phyloP scores from a whole-genome alignment of 257 asterid genomes.

The Primulina huaijiensis region DNA sequence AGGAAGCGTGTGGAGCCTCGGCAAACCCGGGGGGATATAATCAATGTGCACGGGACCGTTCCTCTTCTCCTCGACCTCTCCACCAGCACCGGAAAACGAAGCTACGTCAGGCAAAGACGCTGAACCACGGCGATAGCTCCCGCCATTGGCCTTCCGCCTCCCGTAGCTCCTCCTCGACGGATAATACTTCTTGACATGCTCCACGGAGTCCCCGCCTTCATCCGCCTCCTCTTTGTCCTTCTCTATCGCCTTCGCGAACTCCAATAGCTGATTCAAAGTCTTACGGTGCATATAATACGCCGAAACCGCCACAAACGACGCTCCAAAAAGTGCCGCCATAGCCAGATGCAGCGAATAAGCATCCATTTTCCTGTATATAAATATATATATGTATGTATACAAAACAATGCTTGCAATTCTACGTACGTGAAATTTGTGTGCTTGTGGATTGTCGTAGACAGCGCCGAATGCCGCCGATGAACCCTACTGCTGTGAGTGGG shows the following conservation, averaged over 20 bases:
- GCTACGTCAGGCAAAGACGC: constrained; percentile 54
- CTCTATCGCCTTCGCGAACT: constrained; percentile 55
- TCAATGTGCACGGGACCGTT: constrained; percentile 41
- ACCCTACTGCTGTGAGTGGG: constrained; percentile 17
- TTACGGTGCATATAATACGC: constrained; percentile 66
- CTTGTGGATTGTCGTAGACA: neutral
- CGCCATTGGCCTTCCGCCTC: constrained; percentile 39
- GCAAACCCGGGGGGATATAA: constrained; percentile 55
- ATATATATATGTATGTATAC: neutral
- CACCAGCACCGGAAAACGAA: constrained; percentile 29
- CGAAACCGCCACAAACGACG: constrained; percentile 62
- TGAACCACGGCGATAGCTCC: constrained; percentile 38
- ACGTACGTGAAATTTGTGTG: neutral
- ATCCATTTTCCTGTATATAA: constrained; percentile 35
- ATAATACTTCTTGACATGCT: constrained; percentile 29
- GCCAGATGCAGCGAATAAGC: constrained; percentile 52
- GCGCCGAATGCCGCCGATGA: too few relatives aligned
- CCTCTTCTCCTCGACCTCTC: constrained; percentile 37
- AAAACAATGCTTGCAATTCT: neutral
- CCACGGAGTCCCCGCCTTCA: constrained; percentile 31
- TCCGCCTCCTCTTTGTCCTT: constrained; percentile 36
- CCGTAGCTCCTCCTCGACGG: constrained; percentile 27
- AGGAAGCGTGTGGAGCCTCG: constrained; percentile 50
- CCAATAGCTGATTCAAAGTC: constrained; percentile 55
- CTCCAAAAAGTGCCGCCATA: constrained; percentile 70